Base-by-base conservation (phyloP, 495 filamentous ascomycete genomes). In the Xylaria curta region DNA sequence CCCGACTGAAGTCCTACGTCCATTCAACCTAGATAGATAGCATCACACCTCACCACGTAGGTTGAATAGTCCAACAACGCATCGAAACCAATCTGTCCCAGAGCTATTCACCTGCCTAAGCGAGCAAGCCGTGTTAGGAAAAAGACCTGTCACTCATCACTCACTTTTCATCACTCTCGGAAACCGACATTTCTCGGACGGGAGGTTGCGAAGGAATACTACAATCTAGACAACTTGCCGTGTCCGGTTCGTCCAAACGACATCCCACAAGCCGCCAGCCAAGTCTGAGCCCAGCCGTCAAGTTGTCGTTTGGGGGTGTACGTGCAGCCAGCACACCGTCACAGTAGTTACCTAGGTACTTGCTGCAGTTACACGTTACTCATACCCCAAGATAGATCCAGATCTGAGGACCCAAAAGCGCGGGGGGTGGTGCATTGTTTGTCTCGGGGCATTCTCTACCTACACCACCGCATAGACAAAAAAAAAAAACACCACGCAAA, bases 391-490 rank as follows among this genome's bases (percentile, higher is more conserved):
- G 49, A 40, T 49, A 69, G 24, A 70, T 44, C 59, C 59, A 70
- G 68, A 70, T 70, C 61, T 63, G 40, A 40, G 47, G 56, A 49
- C 19, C 59, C 47, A 51, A 36, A 70, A 64, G 51, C 68, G 68
- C 58, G 68, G 60, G 68, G 68, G 28, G 28, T 31, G 68, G 68
- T 12, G 59, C 59, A 70, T 54, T 64, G 68, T 70, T 70, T 70
- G 68, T 70, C 46, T 56, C 59, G 59, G 68, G 24, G 7, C 59
- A 47, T 53, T 68, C 36, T 31, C 36, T 63, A 33, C 31, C n/a
- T 36, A 24, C 40, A 44, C 62, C 15, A 31, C 7, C 13, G 59
- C 64, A 66, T 47, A 54, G 28, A 67, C 64, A 38, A 49, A 53
- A 51, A 31, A 53, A 51, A 31, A 26, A 36, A 42, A 61, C 67